Evolutionary conservation across 805 yeast species (phyloP), one percentile per base, ranked within the genome.

Genomic region (Clavispora carvajalis): DNA sequence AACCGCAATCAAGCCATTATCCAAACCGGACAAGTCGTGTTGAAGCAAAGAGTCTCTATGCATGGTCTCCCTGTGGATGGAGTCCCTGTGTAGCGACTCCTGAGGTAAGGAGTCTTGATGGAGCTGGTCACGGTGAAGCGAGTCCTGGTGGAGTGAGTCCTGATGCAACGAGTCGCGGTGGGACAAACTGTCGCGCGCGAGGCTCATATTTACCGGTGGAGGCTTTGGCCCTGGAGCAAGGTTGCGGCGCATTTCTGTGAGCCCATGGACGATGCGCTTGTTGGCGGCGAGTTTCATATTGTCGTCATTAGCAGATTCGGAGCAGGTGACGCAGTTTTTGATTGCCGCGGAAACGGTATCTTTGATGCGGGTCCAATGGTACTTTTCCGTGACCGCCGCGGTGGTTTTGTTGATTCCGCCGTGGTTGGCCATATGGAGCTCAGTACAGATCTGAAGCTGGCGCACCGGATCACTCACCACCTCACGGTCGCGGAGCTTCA

Each of bases 371-470:
- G 88, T 77, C 97, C 98, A 91, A 59, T 88, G 95, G 52, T 85
- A 91, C 50, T 77, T 76, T 46, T 85, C 93, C 1, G 90, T 77
- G 13, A 93, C 77, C 13, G 75, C 64, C 0, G 91, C 67, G 0
- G 96, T 89, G 2, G 95, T 82, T 54, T 82, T 86, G 63, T 91
- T 91, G 47, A 91, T 88, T 9, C 98, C 98, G 10, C 82, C 82
- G 57, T 91, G 99, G 34, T 73, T 76, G 16, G 73, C 60, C 47
- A 73, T 57, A 58, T 91, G 99, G 16, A 79, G 64, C 33, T 81
- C 83, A 7, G 78, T 72, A 24, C 90, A 86, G 22, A 91, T 80
- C 47, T 79, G 81, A 34, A 82, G 57, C 62, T 90, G 98, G 38
- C 81, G 76, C 2, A 71, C 76, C 0, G 86, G 83, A 46, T 85